Percentiles rank a stretch among this genome's conserved stretches.
Conservation (phyloP, 2,329 filamentous ascomycete species). For the Torrubiellomyces zombiae region DNA sequence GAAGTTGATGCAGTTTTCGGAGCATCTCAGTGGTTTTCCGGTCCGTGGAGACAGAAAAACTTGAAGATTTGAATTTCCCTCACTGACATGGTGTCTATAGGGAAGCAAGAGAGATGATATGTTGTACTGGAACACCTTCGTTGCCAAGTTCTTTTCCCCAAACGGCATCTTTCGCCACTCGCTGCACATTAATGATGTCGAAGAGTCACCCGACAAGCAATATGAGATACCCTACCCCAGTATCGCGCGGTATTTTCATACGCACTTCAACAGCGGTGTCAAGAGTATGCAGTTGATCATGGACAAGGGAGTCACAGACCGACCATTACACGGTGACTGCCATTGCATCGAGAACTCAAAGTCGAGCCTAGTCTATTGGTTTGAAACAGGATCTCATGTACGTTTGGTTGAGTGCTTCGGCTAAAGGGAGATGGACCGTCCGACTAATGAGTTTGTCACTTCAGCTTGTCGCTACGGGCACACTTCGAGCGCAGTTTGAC, state of each 20-base stretch:
- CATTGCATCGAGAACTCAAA: slow-evolving; percentile 61
- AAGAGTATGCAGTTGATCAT: slow-evolving; percentile 73
- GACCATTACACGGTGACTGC: slow-evolving; percentile 41
- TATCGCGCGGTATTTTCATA: slow-evolving; percentile 76
- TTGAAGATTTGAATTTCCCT: slow-evolving; percentile 4
- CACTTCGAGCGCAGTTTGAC: slow-evolving; percentile 65
- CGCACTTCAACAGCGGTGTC: slow-evolving; percentile 75
- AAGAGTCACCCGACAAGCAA: slow-evolving; percentile 50
- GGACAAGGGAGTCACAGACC: slow-evolving; percentile 45
- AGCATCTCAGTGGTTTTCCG: slow-evolving; percentile 41
- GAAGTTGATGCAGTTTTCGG: slow-evolving; percentile 45
- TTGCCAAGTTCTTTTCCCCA: slow-evolving; percentile 64
- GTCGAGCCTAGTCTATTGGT: slow-evolving; percentile 79
- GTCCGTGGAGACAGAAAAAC: no score
- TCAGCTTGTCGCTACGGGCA: slow-evolving; percentile 62
- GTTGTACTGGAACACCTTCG: slow-evolving; percentile 63
- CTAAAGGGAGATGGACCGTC: not conserved
- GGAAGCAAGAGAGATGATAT: slow-evolving; percentile 50
- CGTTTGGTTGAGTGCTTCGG: slow-evolving; percentile 13
- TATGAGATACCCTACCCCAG: slow-evolving; percentile 76
- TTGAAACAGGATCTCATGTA: slow-evolving; percentile 68
- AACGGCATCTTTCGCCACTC: slow-evolving; percentile 63
- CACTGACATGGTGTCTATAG: not conserved
- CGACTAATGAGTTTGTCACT: slow-evolving; percentile 13
- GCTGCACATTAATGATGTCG: slow-evolving; percentile 39